Evolutionary conservation across 2,329 filamentous ascomycete species (phyloP), one percentile per base, ranked within the genome.

Genomic region (Bipolaris cookei): DNA sequence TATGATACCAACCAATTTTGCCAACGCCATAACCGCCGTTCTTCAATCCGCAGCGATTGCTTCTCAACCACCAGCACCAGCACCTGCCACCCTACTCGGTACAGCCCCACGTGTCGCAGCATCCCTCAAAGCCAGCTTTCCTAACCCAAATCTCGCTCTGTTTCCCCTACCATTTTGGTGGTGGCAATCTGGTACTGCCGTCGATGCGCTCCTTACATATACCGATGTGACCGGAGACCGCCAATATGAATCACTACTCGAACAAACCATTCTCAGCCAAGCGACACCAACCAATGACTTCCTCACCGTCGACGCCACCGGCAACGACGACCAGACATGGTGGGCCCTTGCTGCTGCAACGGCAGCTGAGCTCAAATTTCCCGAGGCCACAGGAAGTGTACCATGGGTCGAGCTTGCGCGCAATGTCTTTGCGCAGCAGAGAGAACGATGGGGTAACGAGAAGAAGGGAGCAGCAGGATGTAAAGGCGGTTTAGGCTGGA

Each of bases 271-370:
- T 2, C 45, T 68, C 18, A 67, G 54, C 49, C 69, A 72, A 61
- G 68, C 60, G 3, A 71, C 68, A 0, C 50, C 23, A 11, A 54
- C 57, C 2, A 68, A 71, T 42, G 68, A 79, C 66, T 80, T 76
- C 65, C 77, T 80, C 72, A 76, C 77, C 8, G 42, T 62, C 16
- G 66, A 72, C 20, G 70, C 71, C 4, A 73, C 69, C 1, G 88
- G 88, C 41, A 91, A 91, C 65, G 89, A 91, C 65, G 89, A 91
- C 70, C 87, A 90, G 69, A 86, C 86, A 35, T 90, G 90, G 73
- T 91, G 89, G 89, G 86, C 82, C 3, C 87, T 90, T 23, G 82
- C 86, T 11, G 83, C 86, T 47, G 80, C 91, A 62, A 79, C 86
- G 4, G 89, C 89, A 0, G 86, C 88, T 1, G 89, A 91, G 75